A percentile compares a stretch with the other conserved stretches of the same genome.
Conservation (phyloP, 73 alveolate species). For the Paramecium biaurelia region DNA sequence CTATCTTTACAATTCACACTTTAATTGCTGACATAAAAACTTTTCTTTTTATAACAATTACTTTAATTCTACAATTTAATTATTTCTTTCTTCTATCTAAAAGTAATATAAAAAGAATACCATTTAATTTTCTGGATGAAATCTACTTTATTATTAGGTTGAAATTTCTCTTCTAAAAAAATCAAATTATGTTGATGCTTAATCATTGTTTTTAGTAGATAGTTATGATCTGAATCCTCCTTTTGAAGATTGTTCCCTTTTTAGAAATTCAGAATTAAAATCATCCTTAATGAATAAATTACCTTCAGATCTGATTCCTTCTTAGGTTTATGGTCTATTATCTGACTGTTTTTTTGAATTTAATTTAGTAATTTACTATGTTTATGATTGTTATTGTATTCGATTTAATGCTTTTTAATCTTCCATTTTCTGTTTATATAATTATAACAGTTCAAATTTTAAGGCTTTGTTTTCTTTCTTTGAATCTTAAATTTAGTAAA, state of each 20-base stretch:
- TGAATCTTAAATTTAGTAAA: not conserved
- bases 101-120: not conserved
- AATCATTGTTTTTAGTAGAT: not conserved
- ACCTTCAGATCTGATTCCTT: not conserved
- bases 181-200: not conserved
- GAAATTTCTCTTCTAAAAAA: not conserved
- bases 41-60: not conserved
- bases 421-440: constrained; percentile 51
- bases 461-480: constrained; percentile 62
- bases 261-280: not conserved
- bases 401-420: constrained; percentile 3
- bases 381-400: not conserved
- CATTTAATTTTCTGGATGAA: not conserved
- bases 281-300: not conserved
- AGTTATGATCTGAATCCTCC: not conserved
- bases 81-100: constrained; percentile 1
- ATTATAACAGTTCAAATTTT: constrained; percentile 44
- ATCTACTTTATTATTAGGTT: not conserved
- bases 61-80: not conserved
- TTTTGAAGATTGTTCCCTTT: constrained; percentile 8
- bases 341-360: not conserved
- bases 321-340: not conserved
- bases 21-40: not conserved
- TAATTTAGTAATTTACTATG: not conserved
- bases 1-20: not conserved